Conservation (phyloP, 495 filamentous ascomycete genomes). For the Xylaria cubensis region DNA sequence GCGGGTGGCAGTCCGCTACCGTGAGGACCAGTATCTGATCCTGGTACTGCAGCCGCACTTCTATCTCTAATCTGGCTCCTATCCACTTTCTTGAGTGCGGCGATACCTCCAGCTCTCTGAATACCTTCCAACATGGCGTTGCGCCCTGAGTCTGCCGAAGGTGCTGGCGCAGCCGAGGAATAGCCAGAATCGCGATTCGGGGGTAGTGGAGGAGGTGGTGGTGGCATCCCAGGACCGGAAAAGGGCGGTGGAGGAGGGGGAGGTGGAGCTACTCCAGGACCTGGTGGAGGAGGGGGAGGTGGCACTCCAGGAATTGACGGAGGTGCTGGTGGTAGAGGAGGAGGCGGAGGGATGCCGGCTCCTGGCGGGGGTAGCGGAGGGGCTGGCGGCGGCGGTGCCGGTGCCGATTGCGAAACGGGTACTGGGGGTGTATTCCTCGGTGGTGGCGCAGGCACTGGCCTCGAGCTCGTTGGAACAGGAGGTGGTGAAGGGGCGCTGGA, state of each 20-base stretch:
- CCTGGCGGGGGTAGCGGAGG: conserved; percentile 38
- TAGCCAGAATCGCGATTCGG: conserved; percentile 69
- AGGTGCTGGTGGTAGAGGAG: conserved; percentile 42
- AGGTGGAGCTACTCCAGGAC: conserved; percentile 42
- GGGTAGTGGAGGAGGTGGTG: conserved; percentile 74
- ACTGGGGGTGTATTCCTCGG: conserved; percentile 45
- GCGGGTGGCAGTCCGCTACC: conserved; percentile 60
- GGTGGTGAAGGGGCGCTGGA: conserved; percentile 67
- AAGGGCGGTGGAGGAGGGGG: conserved; percentile 63
- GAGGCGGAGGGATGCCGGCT: conserved; percentile 39
- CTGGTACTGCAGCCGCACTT: conserved; percentile 73
- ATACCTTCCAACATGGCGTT: conserved; percentile 83
- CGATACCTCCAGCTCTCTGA: conserved; percentile 74
- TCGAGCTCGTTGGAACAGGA: conserved; percentile 43
- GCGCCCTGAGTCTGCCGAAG: conserved; percentile 56
- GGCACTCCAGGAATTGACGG: conserved; percentile 40
- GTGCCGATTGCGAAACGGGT: conserved; percentile 48
- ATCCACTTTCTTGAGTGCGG: conserved; percentile 80
- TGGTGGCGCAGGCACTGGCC: conserved; percentile 43
- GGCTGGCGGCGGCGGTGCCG: conserved; percentile 49
- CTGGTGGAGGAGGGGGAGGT: conserved; percentile 45
- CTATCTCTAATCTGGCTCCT: conserved; percentile 79
- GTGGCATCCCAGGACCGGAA: conserved; percentile 55
- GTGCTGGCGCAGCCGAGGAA: conserved; percentile 62
- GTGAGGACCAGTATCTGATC: conserved; percentile 61